Percentiles rank a stretch among this genome's conserved stretches.
phyloP scores from a whole-genome alignment of 2,329 filamentous ascomycete genomes.

The Ophiosphaerella narmari region DNA sequence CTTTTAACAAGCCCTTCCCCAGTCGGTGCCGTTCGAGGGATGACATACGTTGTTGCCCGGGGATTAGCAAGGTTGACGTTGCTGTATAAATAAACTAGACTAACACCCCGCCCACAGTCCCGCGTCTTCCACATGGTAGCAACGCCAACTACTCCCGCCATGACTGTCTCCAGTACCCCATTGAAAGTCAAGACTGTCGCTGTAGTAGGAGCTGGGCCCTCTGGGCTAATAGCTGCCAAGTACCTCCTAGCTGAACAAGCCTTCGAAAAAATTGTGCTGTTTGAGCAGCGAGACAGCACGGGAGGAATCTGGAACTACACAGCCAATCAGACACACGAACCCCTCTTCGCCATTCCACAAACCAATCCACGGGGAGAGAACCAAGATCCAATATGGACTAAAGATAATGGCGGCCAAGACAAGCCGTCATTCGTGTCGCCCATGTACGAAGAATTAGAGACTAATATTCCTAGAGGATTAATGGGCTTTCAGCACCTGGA shows the following conservation, averaged over 20 bases:
- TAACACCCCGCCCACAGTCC: no score
- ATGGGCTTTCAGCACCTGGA: conserved; percentile 78
- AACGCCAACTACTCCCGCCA: neutral
- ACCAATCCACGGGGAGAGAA: conserved; percentile 64
- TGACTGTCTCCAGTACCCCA: conserved; percentile 14
- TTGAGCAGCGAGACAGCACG: conserved; percentile 76
- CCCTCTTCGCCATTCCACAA: conserved; percentile 65
- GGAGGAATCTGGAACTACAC: conserved; percentile 90
- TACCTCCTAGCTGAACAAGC: conserved; percentile 71
- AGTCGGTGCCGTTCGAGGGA: neutral
- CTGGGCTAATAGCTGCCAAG: conserved; percentile 78
- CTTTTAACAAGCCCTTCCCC: neutral
- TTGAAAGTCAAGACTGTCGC: conserved; percentile 65
- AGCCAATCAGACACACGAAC: conserved; percentile 52
- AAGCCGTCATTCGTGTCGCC: conserved; percentile 75
- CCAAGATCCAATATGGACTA: conserved; percentile 64
- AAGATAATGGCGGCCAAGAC: conserved; percentile 4
- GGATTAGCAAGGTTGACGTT: no score
- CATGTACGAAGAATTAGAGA: conserved; percentile 80
- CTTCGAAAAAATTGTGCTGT: conserved; percentile 74
- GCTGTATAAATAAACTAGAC: no score
- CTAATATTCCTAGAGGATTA: conserved; percentile 80
- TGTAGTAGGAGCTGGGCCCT: conserved; percentile 81
- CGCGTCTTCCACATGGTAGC: no score
- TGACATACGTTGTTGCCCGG: no score